Percentiles rank a stretch among this genome's conserved stretches.
These are phyloP conservation scores for Taxillus chinensis DNA, from an alignment of 164 flowering plant species.

Conservation along the genomic window DNA sequence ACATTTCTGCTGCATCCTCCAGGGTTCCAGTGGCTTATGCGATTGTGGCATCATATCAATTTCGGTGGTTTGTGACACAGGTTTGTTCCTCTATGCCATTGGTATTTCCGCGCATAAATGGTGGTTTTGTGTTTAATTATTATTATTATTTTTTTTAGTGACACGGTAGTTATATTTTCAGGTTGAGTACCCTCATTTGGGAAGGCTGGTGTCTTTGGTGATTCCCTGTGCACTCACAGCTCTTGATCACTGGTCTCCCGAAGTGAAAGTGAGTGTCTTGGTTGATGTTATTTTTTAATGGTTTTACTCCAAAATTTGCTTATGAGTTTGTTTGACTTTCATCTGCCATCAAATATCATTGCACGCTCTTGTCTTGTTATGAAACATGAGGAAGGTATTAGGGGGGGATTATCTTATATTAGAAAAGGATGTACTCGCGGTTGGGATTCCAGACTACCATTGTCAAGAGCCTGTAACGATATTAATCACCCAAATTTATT, in stretches of 20 bases:
- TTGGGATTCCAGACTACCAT: too few species aligned
- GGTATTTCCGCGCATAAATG: background rate
- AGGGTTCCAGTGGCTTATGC: slow-evolving; percentile 65
- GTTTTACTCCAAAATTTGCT: background rate
- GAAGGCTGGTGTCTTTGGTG: slow-evolving; percentile 55
- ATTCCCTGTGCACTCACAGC: slow-evolving; percentile 86
- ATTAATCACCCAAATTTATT: too few species aligned
- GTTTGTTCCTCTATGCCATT: slow-evolving; percentile 18
- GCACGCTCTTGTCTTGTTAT: too few species aligned
- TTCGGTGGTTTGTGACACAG: slow-evolving; percentile 82
- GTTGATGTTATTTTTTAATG: background rate
- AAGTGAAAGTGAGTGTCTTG: slow-evolving; percentile 64
- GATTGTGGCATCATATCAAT: slow-evolving; percentile 75
- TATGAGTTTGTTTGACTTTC: too few species aligned
- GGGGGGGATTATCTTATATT: too few species aligned
- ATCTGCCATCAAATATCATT: too few species aligned
- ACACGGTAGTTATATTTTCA: slow-evolving; percentile 14
- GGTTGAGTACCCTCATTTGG: slow-evolving; percentile 63
- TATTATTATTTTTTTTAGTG: background rate
- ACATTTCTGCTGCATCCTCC: slow-evolving; percentile 58
- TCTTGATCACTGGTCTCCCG: slow-evolving; percentile 93
- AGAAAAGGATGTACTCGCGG: too few species aligned
- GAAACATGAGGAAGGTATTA: too few species aligned
- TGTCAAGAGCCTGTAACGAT: too few species aligned
- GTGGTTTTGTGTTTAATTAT: background rate